Evolutionary conservation across 2,329 filamentous ascomycete species (phyloP).

Genomic region (Hymenoscyphus fructigenus): DNA sequence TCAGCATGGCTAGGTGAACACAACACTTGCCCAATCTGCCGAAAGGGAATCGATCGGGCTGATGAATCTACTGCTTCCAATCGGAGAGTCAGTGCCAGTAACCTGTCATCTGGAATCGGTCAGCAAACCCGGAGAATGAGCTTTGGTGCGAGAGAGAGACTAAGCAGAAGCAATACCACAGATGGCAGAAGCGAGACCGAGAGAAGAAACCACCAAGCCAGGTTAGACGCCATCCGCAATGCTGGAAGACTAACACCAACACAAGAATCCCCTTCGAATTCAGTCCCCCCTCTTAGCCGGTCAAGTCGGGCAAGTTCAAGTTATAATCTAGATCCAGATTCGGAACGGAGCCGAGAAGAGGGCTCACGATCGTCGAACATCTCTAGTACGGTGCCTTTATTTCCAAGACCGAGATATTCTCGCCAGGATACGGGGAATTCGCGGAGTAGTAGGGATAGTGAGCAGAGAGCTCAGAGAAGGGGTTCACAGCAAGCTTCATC

Average conservation of each 20-base stretch:
- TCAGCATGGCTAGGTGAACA: conserved; percentile 83
- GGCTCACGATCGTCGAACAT: too few species aligned
- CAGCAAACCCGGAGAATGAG: conserved; percentile 23
- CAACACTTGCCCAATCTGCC: conserved; percentile 86
- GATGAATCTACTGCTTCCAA: conserved; percentile 20
- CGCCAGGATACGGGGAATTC: neutral
- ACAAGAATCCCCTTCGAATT: conserved; percentile 14
- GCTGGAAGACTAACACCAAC: conserved; percentile 24
- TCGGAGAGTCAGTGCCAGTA: conserved; percentile 21
- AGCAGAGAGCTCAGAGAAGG: conserved; percentile 21
- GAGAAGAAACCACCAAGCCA: conserved; percentile 25
- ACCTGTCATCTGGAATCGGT: conserved; percentile 18
- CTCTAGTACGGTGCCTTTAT: neutral
- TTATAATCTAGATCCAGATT: neutral
- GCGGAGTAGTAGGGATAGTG: neutral
- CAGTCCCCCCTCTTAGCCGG: conserved; percentile 5
- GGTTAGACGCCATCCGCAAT: conserved; percentile 32
- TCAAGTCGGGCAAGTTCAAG: neutral
- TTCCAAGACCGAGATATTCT: conserved; percentile 1
- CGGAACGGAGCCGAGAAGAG: neutral
- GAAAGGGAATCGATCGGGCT: conserved; percentile 43
- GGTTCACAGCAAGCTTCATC: conserved; percentile 19
- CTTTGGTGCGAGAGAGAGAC: conserved; percentile 8
- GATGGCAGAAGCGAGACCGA: conserved; percentile 18
- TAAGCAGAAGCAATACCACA: conserved; percentile 19